phyloP scores from a whole-genome alignment of 1,284 basidiomycete species.

The Apiotrichum domesticum region DNA sequence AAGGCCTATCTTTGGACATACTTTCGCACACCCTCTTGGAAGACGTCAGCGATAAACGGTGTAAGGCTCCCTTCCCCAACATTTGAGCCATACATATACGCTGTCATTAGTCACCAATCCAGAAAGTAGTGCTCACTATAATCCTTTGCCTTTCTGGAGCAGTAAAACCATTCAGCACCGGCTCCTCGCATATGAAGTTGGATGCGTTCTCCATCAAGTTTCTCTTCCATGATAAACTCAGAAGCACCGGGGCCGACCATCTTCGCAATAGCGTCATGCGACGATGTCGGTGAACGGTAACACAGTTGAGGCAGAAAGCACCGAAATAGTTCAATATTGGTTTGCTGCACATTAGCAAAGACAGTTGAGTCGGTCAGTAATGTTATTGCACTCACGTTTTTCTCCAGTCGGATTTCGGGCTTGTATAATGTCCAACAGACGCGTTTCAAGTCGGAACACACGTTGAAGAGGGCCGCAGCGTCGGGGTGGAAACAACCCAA shows the following conservation, averaged over 20 bases:
- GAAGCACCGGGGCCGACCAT: slow-evolving; percentile 61
- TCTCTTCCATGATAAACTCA: slow-evolving; percentile 87
- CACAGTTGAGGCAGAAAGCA: slow-evolving; percentile 90
- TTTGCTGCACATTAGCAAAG: slow-evolving; percentile 54
- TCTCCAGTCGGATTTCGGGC: slow-evolving; percentile 40
- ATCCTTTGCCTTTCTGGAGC: slow-evolving; percentile 86
- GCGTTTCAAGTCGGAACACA: slow-evolving; percentile 86
- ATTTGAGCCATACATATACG: slow-evolving; percentile 76
- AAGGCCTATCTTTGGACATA: slow-evolving; percentile 36
- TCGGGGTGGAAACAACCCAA: slow-evolving; percentile 84
- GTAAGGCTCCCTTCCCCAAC: slow-evolving; percentile 75
- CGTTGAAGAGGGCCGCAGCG: slow-evolving; percentile 83
- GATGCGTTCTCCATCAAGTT: slow-evolving; percentile 89
- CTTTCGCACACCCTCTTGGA: slow-evolving; percentile 71
- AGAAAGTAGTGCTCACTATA: slow-evolving; percentile 56
- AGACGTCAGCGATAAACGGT: slow-evolving; percentile 67
- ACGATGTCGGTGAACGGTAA: slow-evolving; percentile 65
- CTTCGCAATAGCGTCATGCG: slow-evolving; percentile 72
- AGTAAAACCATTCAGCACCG: slow-evolving; percentile 70
- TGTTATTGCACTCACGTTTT: slow-evolving; percentile 50
- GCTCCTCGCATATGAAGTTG: slow-evolving; percentile 85
- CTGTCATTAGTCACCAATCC: slow-evolving; percentile 13
- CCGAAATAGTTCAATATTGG: slow-evolving; percentile 68
- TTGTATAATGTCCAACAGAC: slow-evolving; percentile 60
- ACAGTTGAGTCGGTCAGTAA: too few species aligned